Base-by-base conservation (phyloP, 164 flowering plant genomes). In the Stephania japonica region DNA sequence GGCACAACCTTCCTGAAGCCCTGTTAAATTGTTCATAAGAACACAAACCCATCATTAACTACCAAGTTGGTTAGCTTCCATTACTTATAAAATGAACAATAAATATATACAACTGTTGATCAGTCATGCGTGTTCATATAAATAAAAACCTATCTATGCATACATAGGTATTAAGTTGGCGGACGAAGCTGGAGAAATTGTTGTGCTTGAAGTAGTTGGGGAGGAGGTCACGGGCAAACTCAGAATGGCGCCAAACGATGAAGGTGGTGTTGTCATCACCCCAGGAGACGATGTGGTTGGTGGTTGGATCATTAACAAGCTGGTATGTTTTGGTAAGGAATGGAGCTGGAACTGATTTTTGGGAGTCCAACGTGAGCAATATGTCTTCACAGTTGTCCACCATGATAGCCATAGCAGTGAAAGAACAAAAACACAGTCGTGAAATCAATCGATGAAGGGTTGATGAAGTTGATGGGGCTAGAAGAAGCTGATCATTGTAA, bases 1-100 rank as follows among this genome's bases (percentile, higher is more conserved):
- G 97, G 97, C 1, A 94, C 97, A 44, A 92, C 91, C 87, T 94
- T 94, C 72, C 98, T 87, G 76, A 94, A 94, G 75, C 98, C 98
- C 98, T 94, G 79, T 38, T 16, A 18, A 18, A 16, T 4, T 5
- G 16, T 47, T 14, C 2, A 47, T 47, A 47, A 14, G 7, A 47
- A 14, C 53, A 18, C 62, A 56, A 56, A 19, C 6, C 38, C 2
- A 32, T 32, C 38, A 32, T 32, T 32, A 32, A 32, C 4, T 32
- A 32, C 2, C 38, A 32, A 32, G 38, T 32, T 32, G 4, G 38
- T 32, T 32, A 32, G 0, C 38, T 32, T 32, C 38, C 38, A 32
- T 32, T 32, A 32, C 38, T 32, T 32, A 32, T 27, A 27, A 27
- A 32, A 32, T 32, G 38, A 32, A 32, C 38, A 32, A 2, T 4